A percentile compares a stretch with the other conserved stretches of the same genome.
phyloP scores from a whole-genome alignment of 1,139 yeast species.

The Wickerhamiella infanticola region DNA sequence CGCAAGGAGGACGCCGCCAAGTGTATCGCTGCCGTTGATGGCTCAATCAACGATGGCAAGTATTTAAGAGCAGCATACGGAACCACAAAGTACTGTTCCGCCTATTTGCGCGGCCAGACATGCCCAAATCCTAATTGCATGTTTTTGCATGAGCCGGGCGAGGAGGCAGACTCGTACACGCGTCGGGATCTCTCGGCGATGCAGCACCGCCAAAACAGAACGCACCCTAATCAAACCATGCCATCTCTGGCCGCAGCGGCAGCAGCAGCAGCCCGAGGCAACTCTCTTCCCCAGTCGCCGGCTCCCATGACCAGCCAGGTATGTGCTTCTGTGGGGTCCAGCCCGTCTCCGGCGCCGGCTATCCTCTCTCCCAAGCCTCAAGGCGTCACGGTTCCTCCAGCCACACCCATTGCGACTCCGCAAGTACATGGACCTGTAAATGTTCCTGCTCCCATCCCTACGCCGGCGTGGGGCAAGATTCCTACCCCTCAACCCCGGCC shows the following conservation, averaged over 20 bases:
- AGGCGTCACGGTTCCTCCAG: conserved; percentile 18
- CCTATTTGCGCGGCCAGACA: conserved; percentile 84
- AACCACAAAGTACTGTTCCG: conserved; percentile 93
- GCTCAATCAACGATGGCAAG: conserved; percentile 80
- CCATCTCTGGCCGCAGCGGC: conserved; percentile 18
- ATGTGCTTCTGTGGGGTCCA: background rate
- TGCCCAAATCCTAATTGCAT: conserved; percentile 98
- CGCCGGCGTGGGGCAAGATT: conserved; percentile 12
- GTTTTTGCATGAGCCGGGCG: conserved; percentile 99
- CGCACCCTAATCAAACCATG: conserved; percentile 24
- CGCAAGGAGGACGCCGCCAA: conserved; percentile 86
- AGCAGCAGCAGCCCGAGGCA: conserved; percentile 7
- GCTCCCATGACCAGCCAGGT: background rate
- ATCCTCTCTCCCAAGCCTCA: conserved; percentile 9
- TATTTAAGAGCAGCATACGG: conserved; percentile 92
- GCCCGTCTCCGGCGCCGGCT: background rate
- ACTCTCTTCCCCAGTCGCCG: background rate
- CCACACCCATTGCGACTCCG: conserved; percentile 5
- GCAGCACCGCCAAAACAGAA: conserved; percentile 29
- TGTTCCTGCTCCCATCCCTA: conserved; percentile 23
- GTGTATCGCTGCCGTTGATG: conserved; percentile 89
- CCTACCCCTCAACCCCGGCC: background rate
- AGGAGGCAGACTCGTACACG: conserved; percentile 93
- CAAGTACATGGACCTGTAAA: conserved; percentile 12
- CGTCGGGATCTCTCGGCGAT: conserved; percentile 83